A percentile compares a stretch with the other conserved stretches of the same genome.
These are phyloP conservation scores for Sarcodon aspratus DNA, from an alignment of 768 basidiomycete genomes.

Conservation along the genomic window DNA sequence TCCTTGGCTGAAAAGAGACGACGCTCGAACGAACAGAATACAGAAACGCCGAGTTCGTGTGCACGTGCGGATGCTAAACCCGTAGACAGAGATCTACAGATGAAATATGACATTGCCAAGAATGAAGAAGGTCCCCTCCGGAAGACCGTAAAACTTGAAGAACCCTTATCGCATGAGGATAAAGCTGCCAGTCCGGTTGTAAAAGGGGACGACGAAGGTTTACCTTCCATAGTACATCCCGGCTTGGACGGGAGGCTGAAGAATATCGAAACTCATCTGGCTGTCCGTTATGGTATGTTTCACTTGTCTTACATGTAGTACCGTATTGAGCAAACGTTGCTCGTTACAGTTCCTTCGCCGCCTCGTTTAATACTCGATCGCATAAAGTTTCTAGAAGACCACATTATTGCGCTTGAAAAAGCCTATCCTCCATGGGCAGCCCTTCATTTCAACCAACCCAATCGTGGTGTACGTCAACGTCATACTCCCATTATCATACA, in stretches of 20 bases:
- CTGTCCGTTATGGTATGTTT: constrained; percentile 57
- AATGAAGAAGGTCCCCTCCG: constrained; percentile 70
- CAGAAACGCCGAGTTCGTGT: constrained; percentile 35
- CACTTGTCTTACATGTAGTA: not conserved
- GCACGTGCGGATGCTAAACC: constrained; percentile 65
- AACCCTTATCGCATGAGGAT: not conserved
- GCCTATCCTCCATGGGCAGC: constrained; percentile 86
- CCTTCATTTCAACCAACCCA: constrained; percentile 79
- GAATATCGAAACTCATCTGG: constrained; percentile 62
- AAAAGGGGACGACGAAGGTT: no score
- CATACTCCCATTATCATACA: not conserved
- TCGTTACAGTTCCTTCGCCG: constrained; percentile 48
- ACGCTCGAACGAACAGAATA: constrained; percentile 18
- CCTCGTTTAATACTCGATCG: constrained; percentile 56
- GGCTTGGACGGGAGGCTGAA: constrained; percentile 51
- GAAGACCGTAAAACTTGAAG: constrained; percentile 35
- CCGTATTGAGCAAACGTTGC: not conserved
- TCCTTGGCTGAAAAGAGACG: constrained; percentile 44
- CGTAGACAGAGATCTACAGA: constrained; percentile 64
- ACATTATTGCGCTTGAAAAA: constrained; percentile 64
- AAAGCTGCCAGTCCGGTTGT: not conserved
- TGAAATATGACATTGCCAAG: constrained; percentile 83
- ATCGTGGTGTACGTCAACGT: constrained; percentile 46
- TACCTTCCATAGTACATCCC: constrained; percentile 28
- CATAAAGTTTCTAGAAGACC: constrained; percentile 64